Evolutionary conservation across 495 filamentous ascomycete species (phyloP).

Genomic region (Trichoderma virens): DNA sequence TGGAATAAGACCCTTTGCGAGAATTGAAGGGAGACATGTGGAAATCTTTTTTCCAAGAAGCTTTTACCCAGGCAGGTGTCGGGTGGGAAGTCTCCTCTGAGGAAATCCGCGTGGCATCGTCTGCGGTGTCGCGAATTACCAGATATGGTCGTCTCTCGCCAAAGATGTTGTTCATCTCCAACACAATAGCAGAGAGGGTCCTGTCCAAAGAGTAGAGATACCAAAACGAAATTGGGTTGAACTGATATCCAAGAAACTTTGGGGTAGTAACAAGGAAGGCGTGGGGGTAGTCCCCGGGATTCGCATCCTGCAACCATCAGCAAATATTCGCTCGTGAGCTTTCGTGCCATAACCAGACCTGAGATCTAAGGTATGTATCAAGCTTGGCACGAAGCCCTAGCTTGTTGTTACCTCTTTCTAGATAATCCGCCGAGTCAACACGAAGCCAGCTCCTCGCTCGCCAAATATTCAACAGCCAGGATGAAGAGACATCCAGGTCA

Average conservation of each 20-base stretch:
- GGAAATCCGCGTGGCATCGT: conserved; percentile 40
- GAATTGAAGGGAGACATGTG: conserved; percentile 71
- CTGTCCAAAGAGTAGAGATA: conserved; percentile 58
- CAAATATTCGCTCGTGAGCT: neutral
- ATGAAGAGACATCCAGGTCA: conserved; percentile 10
- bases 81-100: conserved; percentile 25
- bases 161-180: conserved; percentile 77
- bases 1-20: conserved; percentile 50
- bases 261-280: conserved; percentile 66
- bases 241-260: conserved; percentile 60
- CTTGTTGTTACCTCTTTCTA: conserved; percentile 40
- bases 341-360: conserved; percentile 24
- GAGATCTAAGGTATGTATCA: conserved; percentile 44
- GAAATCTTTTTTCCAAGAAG: conserved; percentile 59
- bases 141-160: conserved; percentile 49
- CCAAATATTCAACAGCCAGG: conserved; percentile 20
- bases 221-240: conserved; percentile 76
- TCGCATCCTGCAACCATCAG: conserved; percentile 36
- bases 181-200: conserved; percentile 56
- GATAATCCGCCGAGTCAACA: conserved; percentile 51
- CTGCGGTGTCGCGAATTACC: neutral
- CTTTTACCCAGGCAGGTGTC: conserved; percentile 25
- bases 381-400: conserved; percentile 51
- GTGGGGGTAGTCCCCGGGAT: conserved; percentile 46
- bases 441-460: conserved; percentile 42